Percentiles rank a stretch among this genome's conserved stretches.
These are phyloP conservation scores for Aspergillus aculeatinus DNA, from an alignment of 2,329 filamentous ascomycete species.

Conservation along the genomic window DNA sequence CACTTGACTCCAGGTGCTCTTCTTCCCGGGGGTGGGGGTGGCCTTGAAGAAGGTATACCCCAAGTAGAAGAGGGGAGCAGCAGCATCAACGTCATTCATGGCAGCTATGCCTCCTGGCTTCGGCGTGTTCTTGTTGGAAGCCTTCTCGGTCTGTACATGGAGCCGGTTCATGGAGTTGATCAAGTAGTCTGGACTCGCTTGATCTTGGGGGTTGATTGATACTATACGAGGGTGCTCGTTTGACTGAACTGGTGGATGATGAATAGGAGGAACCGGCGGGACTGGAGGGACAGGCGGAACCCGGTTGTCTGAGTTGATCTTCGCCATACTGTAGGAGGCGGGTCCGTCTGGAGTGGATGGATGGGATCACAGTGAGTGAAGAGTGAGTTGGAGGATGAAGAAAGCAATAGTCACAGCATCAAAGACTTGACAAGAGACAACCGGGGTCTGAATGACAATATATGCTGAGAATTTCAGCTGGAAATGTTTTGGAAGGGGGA, in stretches of 20 bases:
- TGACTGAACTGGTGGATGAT: conserved; percentile 16
- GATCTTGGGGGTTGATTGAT: conserved; percentile 8
- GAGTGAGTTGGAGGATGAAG: not conserved
- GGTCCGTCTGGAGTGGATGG: not conserved
- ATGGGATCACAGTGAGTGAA: not conserved
- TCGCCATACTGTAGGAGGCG: conserved; percentile 13
- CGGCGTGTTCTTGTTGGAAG: conserved; percentile 1
- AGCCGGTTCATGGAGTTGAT: conserved; percentile 21
- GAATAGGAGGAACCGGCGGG: conserved; percentile 19
- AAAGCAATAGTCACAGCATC: not conserved
- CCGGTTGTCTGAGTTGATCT: conserved; percentile 21
- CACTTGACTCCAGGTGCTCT: conserved; percentile 32
- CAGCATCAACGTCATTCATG: conserved; percentile 12
- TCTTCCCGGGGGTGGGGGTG: conserved; percentile 28
- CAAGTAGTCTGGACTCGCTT: conserved; percentile 14
- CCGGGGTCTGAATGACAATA: not conserved
- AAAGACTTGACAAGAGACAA: not conserved
- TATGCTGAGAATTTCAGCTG: not conserved
- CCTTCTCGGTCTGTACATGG: conserved; percentile 13
- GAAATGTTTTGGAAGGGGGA: not conserved
- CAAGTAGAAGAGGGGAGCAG: conserved; percentile 25
- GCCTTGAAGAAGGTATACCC: conserved; percentile 40
- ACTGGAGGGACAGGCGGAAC: conserved; percentile 19
- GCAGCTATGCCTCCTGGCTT: conserved; percentile 6
- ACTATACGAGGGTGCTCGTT: conserved; percentile 16